Evolutionary conservation across 257 asterid genomes (phyloP), one percentile per base, ranked within the genome.

Genomic region (Solanum pennellii): DNA sequence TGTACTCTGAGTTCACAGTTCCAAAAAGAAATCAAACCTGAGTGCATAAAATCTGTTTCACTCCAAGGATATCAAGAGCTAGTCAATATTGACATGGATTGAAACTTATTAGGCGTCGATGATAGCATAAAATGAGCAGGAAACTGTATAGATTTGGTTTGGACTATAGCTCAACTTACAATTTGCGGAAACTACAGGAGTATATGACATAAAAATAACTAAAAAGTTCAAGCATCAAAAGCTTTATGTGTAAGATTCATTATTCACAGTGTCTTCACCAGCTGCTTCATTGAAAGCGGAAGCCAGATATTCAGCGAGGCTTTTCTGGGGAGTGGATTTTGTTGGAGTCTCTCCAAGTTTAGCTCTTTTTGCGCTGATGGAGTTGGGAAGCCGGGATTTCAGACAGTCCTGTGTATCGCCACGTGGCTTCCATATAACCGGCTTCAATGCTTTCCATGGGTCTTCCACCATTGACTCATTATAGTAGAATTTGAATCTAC

Each of bases 231-330:
- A 47, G 29, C 44, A 80, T 80, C 68, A 29, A 47, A 80, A 49
- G 27, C 66, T 76, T 90, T 88, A 91, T 18, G 89, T 72, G 73
- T 88, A 62, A 20, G 83, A 84, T 25, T 89, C 73, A 21, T 84
- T 86, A 56, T 88, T 90, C 44, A 77, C 88, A 72, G 89, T 44
- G 88, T 85, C 89, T 72, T 86, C 33, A 44, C 86, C 84, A 9
- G 84, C 89, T 20, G 92, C 89, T 88, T 92, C 98, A 65, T 80
- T 87, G 86, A 94, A 91, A 1, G 98, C 87, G 85, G 94, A 93
- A 52, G 99, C 97, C 45, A 96, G 93, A 89, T 91, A 94, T 86
- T 93, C 97, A 29, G 98, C 98, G 39, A 94, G 96, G 93, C 96
- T 94, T 69, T 87, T 93, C 89, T 86, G 94, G 86, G 93, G 71